Percentiles rank a stretch among this genome's conserved stretches.
These are phyloP conservation scores for Jasminum sambac DNA, from an alignment of 257 asterid genomes.

Conservation along the genomic window DNA sequence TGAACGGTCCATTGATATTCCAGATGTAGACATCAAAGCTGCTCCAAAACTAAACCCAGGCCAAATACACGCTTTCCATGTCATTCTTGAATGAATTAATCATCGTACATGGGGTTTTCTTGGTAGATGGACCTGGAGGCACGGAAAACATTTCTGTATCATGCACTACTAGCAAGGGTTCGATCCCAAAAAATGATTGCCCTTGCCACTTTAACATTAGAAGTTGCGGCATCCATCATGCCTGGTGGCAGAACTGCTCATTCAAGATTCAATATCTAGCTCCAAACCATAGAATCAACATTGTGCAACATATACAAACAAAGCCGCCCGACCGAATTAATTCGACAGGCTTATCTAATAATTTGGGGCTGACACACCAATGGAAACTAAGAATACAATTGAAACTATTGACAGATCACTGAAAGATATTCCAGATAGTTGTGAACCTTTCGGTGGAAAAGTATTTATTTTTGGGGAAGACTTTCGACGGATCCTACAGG, in stretches of 20 bases:
- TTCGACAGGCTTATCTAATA: background rate
- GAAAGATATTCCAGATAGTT: background rate
- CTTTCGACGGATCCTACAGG: background rate
- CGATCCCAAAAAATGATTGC: background rate
- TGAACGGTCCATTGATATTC: background rate
- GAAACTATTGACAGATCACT: background rate
- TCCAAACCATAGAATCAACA: background rate
- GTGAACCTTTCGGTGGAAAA: constrained; percentile 14
- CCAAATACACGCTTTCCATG: background rate
- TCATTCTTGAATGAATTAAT: background rate
- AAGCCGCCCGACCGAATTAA: background rate
- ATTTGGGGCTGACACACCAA: constrained; percentile 13
- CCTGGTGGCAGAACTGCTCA: background rate
- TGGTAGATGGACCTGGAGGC: constrained; percentile 13
- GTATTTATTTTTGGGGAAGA: background rate
- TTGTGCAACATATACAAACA: background rate
- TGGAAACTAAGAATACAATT: background rate
- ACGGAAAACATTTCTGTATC: constrained; percentile 5
- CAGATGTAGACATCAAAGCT: background rate
- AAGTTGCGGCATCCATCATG: background rate
- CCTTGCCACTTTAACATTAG: constrained; percentile 1
- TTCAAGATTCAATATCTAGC: constrained; percentile 19
- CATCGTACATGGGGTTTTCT: background rate
- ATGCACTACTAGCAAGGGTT: background rate
- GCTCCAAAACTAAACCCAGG: background rate